Evolutionary conservation across 2,329 filamentous ascomycete genomes (phyloP), one percentile per base, ranked within the genome.

Genomic region (Pseudogymnoascus sp.): DNA sequence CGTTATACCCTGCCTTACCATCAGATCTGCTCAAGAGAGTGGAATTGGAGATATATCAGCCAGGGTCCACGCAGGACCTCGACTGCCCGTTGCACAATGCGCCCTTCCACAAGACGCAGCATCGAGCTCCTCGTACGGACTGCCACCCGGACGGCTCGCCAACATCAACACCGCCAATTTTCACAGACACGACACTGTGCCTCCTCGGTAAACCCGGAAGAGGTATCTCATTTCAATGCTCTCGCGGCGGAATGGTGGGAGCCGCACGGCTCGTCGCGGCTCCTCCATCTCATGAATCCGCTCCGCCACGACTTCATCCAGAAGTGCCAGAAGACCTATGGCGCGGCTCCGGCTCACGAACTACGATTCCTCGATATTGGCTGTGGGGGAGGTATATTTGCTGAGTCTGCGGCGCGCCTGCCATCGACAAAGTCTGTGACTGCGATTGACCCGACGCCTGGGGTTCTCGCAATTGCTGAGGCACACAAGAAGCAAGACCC

Each of bases 241-340:
- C 90, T 99, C 71, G 95, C 95, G 68, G 90, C 90, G 68, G 88
- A 88, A 71, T 99, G 95, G 95, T 99, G 95, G 95, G 93, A 97
- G 76, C 90, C 93, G 1, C 87, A 96, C 73, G 95, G 95, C 61
- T 88, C 93, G 6, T 97, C 92, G 3, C 86, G 93, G 40, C 86
- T 97, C 64, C 86, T 99, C 1, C 95, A 99, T 76, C 87, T 96
- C 68, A 97, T 99, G 93, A 97, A 99, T 78, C 95, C 95, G 1
- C 85, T 96, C 53, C 92, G 95, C 35, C 93, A 97, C 78, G 87
- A 92, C 76, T 97, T 97, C 77, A 95, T 97, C 74, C 81, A 81
- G 21, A 77, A 79, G 66, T 97, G 93, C 73, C 33, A 61, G 59
- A 61, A 61, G 38, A 40, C 59, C 33, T 31, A 61, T 10, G 59